These are phyloP conservation scores for Zymoseptoria crescenta DNA, from an alignment of 2,329 filamentous ascomycete genomes.

Conservation along the genomic window DNA sequence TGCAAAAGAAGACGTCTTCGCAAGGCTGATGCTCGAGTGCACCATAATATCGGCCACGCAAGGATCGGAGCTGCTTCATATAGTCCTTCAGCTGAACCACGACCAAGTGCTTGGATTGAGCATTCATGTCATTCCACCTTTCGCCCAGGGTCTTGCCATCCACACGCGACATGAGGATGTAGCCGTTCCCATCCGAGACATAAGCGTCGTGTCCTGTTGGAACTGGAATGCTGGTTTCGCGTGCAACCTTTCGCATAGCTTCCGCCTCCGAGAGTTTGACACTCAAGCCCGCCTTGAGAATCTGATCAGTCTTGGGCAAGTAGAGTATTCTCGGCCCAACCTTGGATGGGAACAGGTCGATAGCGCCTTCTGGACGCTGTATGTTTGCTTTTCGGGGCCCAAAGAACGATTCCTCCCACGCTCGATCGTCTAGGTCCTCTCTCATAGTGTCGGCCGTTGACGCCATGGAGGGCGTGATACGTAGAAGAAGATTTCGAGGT, in stretches of 20 bases:
- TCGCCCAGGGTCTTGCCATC: slow-evolving; percentile 1
- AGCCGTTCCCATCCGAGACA: slow-evolving; percentile 1
- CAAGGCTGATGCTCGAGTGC: slow-evolving; percentile 5
- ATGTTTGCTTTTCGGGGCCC: background rate
- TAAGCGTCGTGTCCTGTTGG: slow-evolving; percentile 4
- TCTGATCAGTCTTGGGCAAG: slow-evolving; percentile 1
- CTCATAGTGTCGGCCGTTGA: background rate
- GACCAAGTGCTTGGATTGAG: background rate
- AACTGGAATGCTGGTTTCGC: slow-evolving; percentile 6
- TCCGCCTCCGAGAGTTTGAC: slow-evolving; percentile 6
- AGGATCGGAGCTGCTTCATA: slow-evolving; percentile 1
- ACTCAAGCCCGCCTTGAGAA: slow-evolving; percentile 3
- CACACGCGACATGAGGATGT: slow-evolving; percentile 6
- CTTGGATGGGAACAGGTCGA: slow-evolving; percentile 1
- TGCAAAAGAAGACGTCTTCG: slow-evolving; percentile 7
- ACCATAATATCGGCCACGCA: slow-evolving; percentile 2
- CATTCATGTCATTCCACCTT: background rate
- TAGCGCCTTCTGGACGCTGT: background rate
- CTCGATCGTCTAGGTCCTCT: background rate
- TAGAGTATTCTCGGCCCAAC: slow-evolving; percentile 3
- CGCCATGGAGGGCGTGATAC: background rate
- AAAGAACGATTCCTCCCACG: background rate
- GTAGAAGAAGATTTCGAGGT: no score
- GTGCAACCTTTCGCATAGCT: slow-evolving; percentile 7
- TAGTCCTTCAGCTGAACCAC: slow-evolving; percentile 1